Base-by-base conservation (phyloP, 2,329 filamentous ascomycete genomes). In the Aspergillus transmontanensis region DNA sequence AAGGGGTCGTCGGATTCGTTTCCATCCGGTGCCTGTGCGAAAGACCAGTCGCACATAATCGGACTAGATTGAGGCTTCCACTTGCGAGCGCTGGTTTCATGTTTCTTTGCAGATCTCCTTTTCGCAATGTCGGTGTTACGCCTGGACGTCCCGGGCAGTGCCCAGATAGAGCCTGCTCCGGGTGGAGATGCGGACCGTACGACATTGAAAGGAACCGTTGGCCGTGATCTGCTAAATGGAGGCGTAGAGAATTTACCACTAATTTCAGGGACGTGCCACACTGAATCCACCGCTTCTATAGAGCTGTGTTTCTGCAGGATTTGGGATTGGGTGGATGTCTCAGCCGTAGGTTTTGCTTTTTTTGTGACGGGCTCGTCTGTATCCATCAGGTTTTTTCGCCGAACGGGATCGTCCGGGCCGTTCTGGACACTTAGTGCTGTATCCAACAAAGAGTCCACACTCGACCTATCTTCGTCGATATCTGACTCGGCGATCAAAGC, bases 1-100 rank as follows among this genome's bases (percentile, higher is more conserved):
- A 80, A 69, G 51, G 79, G 79, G 63, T 80, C 79, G 65, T 80
- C 79, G n/a, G 79, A 80, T 64, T 80, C 78, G 59, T 71, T 75
- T 57, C 69, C 72, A 50, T 76, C 75, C n/a, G 70, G 66, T 12
- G 69, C 63, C 45, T 71, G 64, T 45, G 76, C 74, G 61, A 79
- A 79, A 50, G 72, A 77, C 76, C 76, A 79, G 67, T 78, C 76
- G 60, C 66, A 71, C 46, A 69, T 62, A 48, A 70, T 69, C 34
- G 74, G 69, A 56, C 72, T 77, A 12, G 70, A 73, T 60, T 71
- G 70, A 39, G 67, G 61, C 43, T 73, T 75, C 30, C 64, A 66
- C 34, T 71, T 74, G 63, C 39, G 60, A 57, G 58, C 69, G 57
- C 32, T 57, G 62, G 58, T 60, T 71, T 62, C 60, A 65, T 23